phyloP scores from a whole-genome alignment of 164 flowering plant genomes.

The Magnolia officinalis region DNA sequence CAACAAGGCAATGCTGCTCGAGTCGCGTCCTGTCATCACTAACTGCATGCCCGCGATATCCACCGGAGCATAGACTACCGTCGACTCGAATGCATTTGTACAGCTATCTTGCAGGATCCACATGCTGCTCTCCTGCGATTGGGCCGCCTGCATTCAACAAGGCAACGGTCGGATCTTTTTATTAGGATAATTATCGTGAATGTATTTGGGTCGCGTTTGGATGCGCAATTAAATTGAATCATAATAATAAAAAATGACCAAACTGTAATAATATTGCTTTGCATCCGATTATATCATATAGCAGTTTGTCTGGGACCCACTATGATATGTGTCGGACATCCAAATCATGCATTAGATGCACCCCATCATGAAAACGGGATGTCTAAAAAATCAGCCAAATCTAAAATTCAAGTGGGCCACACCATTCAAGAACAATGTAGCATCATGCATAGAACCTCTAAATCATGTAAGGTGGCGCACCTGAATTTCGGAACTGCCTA shows the following conservation, averaged over 20 bases:
- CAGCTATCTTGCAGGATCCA: slow-evolving; percentile 87
- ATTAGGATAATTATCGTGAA: too few species aligned
- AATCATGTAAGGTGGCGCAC: too few species aligned
- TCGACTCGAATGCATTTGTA: slow-evolving; percentile 80
- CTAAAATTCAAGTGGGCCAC: too few species aligned
- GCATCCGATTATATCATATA: too few species aligned
- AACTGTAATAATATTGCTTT: neutral
- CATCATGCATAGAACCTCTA: too few species aligned
- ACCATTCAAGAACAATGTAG: too few species aligned
- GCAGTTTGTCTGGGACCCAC: too few species aligned
- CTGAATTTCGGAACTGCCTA: too few species aligned
- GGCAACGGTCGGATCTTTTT: neutral
- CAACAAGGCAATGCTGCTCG: slow-evolving; percentile 63
- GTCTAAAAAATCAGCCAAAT: too few species aligned
- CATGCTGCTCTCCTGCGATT: slow-evolving; percentile 56
- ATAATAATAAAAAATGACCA: neutral
- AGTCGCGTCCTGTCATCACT: slow-evolving; percentile 83
- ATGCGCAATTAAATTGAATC: neutral
- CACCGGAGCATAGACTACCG: slow-evolving; percentile 76
- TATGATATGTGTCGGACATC: too few species aligned
- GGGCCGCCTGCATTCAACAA: slow-evolving; percentile 43
- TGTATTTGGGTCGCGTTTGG: neutral
- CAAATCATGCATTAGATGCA: too few species aligned
- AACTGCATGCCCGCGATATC: slow-evolving; percentile 71
- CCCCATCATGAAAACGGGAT: too few species aligned